Evolutionary conservation across 2,329 filamentous ascomycete species (phyloP), one percentile per base, ranked within the genome.

Genomic region (Colletotrichum tropicicola): DNA sequence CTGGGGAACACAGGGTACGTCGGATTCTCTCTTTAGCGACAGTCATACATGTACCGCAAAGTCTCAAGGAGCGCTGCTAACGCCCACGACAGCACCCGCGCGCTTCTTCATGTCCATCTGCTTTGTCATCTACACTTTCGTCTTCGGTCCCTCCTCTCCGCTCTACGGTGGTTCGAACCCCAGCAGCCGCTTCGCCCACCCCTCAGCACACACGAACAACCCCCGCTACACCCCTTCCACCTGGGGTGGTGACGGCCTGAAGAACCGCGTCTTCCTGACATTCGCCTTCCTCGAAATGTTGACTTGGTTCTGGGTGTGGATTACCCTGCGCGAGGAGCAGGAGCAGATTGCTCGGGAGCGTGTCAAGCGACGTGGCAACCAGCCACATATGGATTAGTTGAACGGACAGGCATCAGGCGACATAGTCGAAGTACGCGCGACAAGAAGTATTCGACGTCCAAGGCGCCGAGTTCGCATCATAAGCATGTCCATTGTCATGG

Each of bases 281-380:
- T 96, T 93, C 78, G 89, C 89, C 8, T 96, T 97, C 72, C 74
- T 97, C 73, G 94, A 98, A 82, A 87, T 93, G 75, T 83, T 93
- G 69, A 86, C 87, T 66, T 97, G 94, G 93, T 94, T 97, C 77
- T 97, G 94, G 94, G 89, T 88, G 23, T 93, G 89, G 84, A 83
- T 90, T 28, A 91, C 88, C 5, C 76, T 93, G 70, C 82, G 88
- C 55, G 91, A 93, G 72, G 91, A 93, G 80, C 73, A 79, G n/a
- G 68, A 71, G 5, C 78, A 75, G 19, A 73, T 86, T 3, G 62
- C 81, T 9, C 71, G 72, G 7, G 79, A 77, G 67, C 80, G 82
- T 73, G 74, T 73, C 21, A 75, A 72, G 68, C 74, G 73, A 64
- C 68, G 71, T 23, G 52, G 45, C 9, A 41, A 35, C n/a, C 52